Base-by-base conservation (phyloP, 176 grass and related monocot genomes). In the Zea mays region DNA sequence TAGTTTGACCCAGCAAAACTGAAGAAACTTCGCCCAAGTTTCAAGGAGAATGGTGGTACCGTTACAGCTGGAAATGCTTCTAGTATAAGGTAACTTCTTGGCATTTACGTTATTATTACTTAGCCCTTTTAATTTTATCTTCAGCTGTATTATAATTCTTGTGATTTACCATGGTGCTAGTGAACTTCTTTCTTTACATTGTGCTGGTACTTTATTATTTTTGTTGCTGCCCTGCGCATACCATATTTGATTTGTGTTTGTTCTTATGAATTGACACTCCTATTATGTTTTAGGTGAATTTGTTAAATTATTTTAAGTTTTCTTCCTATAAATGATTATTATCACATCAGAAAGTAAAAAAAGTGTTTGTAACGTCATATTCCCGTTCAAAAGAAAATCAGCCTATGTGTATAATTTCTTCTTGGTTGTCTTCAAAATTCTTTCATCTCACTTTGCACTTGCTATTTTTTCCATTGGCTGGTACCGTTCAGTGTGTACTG, bases 1-100 rank as follows among this genome's bases (percentile, higher is more conserved):
- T 82, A 97, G 94, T 97, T 97, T 90, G 94, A 97, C 77, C 86
- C 91, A 55, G 82, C 43, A 47, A 97, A 97, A 85, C 72, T 93
- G 71, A 91, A 78, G 86, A 97, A 97, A 80, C 94, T 97, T 47
- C 84, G 86, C 15, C 76, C 94, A 85, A 97, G 94, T 90, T 97
- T 97, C 82, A 97, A 93, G 82, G 91, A 93, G 35, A 93, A 90
- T 34, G 68, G 67, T 54, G 94, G 94, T 12, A 97, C 86, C 8
- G 91, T 97, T 82, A 97, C 94, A 71, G 91, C 94, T 79, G 94
- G 94, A 51, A 97, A 97, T 71, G 88, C 94, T 57, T 97, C 94
- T 91, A 97, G 63, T 10, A 71, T 71, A 50, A 71, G 68, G 68
- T 71, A 71, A 49, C 44, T 50, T 14, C 44, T 27, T 0, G 8